Evolutionary conservation across 805 yeast genomes (phyloP).

Genomic region (Kazachstania bromeliacearum): DNA sequence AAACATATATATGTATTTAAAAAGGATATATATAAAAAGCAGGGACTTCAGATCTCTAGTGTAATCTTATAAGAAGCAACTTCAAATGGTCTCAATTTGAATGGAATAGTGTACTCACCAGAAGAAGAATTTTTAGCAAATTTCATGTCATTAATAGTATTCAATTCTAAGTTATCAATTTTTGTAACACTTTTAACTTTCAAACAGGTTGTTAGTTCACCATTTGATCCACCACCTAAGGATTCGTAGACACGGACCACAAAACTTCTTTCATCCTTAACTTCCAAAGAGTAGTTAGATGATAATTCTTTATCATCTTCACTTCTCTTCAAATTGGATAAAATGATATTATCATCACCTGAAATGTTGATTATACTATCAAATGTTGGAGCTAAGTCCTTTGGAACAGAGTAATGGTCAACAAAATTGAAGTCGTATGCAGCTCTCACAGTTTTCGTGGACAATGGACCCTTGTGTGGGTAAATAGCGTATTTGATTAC

Average conservation of each 20-base stretch:
- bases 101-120: slow-evolving; percentile 32
- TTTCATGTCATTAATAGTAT: slow-evolving; percentile 35
- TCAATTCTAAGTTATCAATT: slow-evolving; percentile 50
- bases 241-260: slow-evolving; percentile 77
- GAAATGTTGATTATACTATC: slow-evolving; percentile 28
- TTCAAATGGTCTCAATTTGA: slow-evolving; percentile 66
- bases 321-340: slow-evolving; percentile 76
- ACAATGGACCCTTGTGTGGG: slow-evolving; percentile 70
- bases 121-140: slow-evolving; percentile 27
- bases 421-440: slow-evolving; percentile 73
- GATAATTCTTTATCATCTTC: slow-evolving; percentile 65
- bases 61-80: slow-evolving; percentile 41
- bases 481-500: slow-evolving; percentile 70
- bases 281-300: slow-evolving; percentile 37
- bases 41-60: slow-evolving; percentile 10
- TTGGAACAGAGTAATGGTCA: slow-evolving; percentile 18
- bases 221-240: slow-evolving; percentile 67
- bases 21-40: neutral
- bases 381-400: slow-evolving; percentile 9
- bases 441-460: slow-evolving; percentile 54
- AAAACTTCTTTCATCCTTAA: slow-evolving; percentile 40
- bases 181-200: slow-evolving; percentile 40
- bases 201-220: slow-evolving; percentile 38
- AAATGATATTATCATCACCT: slow-evolving; percentile 52
- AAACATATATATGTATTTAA: neutral